Evolutionary conservation across 2,329 filamentous ascomycete genomes (phyloP), one percentile per base, ranked within the genome.

Genomic region (Aureobasidium namibiae): DNA sequence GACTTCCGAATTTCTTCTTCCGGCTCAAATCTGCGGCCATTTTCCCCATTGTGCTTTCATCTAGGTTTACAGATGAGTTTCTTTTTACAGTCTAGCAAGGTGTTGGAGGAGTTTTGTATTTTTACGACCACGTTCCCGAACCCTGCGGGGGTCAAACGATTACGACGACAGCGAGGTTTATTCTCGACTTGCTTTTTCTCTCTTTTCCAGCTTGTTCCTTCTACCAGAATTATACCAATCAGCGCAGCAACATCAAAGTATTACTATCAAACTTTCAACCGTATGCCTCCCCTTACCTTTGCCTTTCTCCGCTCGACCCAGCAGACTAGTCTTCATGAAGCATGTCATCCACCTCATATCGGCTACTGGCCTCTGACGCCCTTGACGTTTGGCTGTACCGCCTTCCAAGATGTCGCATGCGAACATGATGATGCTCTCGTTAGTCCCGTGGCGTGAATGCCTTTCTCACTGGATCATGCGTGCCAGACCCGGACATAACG

Each of bases 101-200:
- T 59, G 56, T 59, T 59, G 56, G 56, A 36, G 56, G 57, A 21
- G 46, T 52, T 49, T 42, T 59, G n/a, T 21, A 39, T 58, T 48
- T 39, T 49, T 38, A 46, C 10, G 54, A 9, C 24, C 14, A 18
- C 33, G 9, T 18, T 36, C 6, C 21, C 13, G 2, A 16, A 16
- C 21, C 38, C 5, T 41, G n/a, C n/a, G n/a, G 24, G 52, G 18
- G n/a, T 31, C 36, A n/a, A 39, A 54, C 36, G 50, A 54, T 33
- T 21, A 54, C 38, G 50, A 52, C 48, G 31, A 49, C n/a, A n/a
- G n/a, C 9, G 29, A 49, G 26, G 29, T 24, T 38, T 31, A 8
- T 34, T 29, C 33, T 31, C 41, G 18, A 14, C 38, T 31, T 54
- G 36, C 38, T 54, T 54, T 54, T 9, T 29, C 9, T 29, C 9